These are phyloP conservation scores for Begonia fuchsioides DNA, from an alignment of 306 rosid species.

Conservation along the genomic window DNA sequence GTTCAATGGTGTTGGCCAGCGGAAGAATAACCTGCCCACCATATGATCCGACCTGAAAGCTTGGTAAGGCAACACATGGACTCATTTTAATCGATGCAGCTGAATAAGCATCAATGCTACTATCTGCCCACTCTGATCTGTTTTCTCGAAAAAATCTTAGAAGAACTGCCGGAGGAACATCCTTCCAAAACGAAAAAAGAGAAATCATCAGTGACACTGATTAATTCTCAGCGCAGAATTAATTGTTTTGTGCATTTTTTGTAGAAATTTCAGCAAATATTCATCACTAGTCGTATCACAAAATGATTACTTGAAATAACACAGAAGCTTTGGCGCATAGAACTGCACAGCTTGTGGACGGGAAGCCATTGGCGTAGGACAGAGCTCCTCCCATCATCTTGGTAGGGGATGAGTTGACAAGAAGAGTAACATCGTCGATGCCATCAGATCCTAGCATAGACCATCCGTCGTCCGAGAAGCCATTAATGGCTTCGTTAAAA, in stretches of 20 bases:
- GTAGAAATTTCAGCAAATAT: no score
- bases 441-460: constrained; percentile 90
- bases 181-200: constrained; percentile 21
- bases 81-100: constrained; percentile 87
- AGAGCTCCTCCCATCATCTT: constrained; percentile 67
- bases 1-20: constrained; percentile 85
- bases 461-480: constrained; percentile 92
- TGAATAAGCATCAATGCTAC: constrained; percentile 90
- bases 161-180: constrained; percentile 94
- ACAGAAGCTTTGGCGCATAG: constrained; percentile 96
- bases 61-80: constrained; percentile 57
- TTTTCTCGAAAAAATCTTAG: constrained; percentile 88
- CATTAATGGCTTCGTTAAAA: constrained; percentile 93
- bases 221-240: no score
- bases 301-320: constrained; percentile 65
- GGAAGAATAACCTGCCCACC: constrained; percentile 98
- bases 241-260: no score
- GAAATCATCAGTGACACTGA: constrained; percentile 2
- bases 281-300: no score
- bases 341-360: constrained; percentile 53
- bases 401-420: constrained; percentile 78
- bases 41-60: constrained; percentile 49
- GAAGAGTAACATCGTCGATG: constrained; percentile 82
- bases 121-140: constrained; percentile 98
- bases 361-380: constrained; percentile 63